These are phyloP conservation scores for Penicillium maclennaniae DNA, from an alignment of 495 filamentous ascomycete species.

Conservation along the genomic window DNA sequence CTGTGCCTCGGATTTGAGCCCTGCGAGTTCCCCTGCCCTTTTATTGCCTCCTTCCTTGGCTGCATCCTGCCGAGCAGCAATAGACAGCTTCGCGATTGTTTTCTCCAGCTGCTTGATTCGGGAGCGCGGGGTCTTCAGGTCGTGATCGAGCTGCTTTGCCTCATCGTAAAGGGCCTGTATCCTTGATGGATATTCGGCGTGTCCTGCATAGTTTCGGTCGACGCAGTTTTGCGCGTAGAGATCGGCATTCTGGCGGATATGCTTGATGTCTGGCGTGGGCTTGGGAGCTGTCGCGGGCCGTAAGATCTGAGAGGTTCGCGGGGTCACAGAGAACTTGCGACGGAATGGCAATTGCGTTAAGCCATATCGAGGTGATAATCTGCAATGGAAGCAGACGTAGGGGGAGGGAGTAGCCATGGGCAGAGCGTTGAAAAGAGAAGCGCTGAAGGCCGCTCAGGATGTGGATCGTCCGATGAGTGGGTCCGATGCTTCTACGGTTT, in stretches of 20 bases:
- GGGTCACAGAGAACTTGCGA: slow-evolving; percentile 31
- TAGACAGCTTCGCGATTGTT: slow-evolving; percentile 34
- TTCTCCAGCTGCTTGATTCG: slow-evolving; percentile 43
- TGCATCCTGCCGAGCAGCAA: slow-evolving; percentile 22
- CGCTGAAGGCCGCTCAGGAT: slow-evolving; percentile 1
- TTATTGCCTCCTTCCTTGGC: slow-evolving; percentile 5
- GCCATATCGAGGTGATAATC: slow-evolving; percentile 10
- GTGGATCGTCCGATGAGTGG: slow-evolving; percentile 5
- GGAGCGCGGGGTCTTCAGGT: slow-evolving; percentile 34
- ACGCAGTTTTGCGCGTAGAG: slow-evolving; percentile 78
- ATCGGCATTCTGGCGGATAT: slow-evolving; percentile 77
- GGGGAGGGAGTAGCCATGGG: slow-evolving; percentile 27
- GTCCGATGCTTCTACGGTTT: background rate
- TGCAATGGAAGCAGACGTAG: slow-evolving; percentile 41
- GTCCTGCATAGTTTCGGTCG: slow-evolving; percentile 75
- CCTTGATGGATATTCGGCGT: slow-evolving; percentile 58
- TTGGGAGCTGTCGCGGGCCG: slow-evolving; percentile 76
- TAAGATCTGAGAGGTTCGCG: slow-evolving; percentile 27
- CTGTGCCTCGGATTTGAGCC: slow-evolving; percentile 60
- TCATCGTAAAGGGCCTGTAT: slow-evolving; percentile 70
- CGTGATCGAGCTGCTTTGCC: slow-evolving; percentile 48
- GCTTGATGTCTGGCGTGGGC: slow-evolving; percentile 72
- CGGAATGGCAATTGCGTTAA: slow-evolving; percentile 11
- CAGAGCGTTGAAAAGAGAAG: slow-evolving; percentile 4
- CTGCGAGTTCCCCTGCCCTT: slow-evolving; percentile 18